A percentile compares a stretch with the other conserved stretches of the same genome.
Evolutionary conservation across 345 rosid species (phyloP).

Genomic region (Eucalyptus shirleyi): DNA sequence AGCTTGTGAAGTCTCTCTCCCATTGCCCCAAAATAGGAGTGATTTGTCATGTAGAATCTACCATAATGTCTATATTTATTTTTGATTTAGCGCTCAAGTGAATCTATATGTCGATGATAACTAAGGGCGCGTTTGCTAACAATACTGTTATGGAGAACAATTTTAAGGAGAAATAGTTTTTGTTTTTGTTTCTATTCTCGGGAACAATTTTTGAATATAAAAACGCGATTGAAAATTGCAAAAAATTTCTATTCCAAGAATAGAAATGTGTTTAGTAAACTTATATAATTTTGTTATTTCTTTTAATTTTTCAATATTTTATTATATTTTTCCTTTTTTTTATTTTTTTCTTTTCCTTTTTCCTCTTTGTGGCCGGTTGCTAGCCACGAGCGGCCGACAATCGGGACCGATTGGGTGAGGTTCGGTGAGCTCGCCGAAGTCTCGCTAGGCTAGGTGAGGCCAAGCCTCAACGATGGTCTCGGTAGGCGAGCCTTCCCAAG

Average conservation of each 20-base stretch:
- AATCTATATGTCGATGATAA: background rate
- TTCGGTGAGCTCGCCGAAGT: fast-evolving
- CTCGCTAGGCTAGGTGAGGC: fast-evolving
- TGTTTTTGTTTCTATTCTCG: fast-evolving
- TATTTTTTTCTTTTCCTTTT: too few relatives aligned
- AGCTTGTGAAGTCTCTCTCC: background rate
- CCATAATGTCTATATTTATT: background rate
- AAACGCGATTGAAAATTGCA: fast-evolving
- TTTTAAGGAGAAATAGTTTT: fast-evolving
- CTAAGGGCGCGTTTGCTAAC: fast-evolving
- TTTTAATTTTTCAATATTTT: too few relatives aligned
- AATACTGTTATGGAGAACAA: fast-evolving
- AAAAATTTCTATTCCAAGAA: too few relatives aligned
- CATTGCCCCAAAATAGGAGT: background rate
- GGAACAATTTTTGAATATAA: too few relatives aligned
- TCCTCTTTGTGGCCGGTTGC: too few relatives aligned
- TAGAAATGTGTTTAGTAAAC: fast-evolving
- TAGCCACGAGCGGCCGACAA: fast-evolving
- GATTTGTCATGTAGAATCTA: background rate
- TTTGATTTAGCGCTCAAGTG: background rate
- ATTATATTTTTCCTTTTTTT: too few relatives aligned
- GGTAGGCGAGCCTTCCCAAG: too few relatives aligned
- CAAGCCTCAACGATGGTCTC: fast-evolving
- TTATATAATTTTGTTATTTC: too few relatives aligned
- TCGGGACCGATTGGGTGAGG: fast-evolving